Evolutionary conservation across 2,329 filamentous ascomycete genomes (phyloP), one percentile per base, ranked within the genome.

Genomic region (Fusarium staphyleae): DNA sequence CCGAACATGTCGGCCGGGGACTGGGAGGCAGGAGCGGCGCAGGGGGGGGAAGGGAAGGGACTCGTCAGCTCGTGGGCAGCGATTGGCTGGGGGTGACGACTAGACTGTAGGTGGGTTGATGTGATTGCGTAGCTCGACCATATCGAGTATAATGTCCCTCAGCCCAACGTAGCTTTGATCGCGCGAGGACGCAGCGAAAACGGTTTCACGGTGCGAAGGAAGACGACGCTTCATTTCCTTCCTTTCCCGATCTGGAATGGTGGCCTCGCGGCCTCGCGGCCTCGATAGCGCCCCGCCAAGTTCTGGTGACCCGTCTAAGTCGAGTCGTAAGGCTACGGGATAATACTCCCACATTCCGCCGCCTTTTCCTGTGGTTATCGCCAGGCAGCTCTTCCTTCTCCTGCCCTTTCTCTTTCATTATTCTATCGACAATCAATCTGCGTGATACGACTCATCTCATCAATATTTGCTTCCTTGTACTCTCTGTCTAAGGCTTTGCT

Each of bases 51-150:
- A 22, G 4, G 7, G 19, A 22, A 54, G 56, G 65, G 67, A 69
- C 70, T 74, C 72, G 72, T 74, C 68, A 74, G 69, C 72, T 69
- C 37, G 36, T 55, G 44, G 42, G 28, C 33, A 32, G 42, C 67
- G 56, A 72, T 74, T 74, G 72, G 66, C 47, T 43, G 14, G 14
- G 19, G 30, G 11, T 7, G n/a, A 13, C 13, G 10, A 28, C 26
- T 14, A 36, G 14, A 14, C n/a, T n/a, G 18, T 34, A 10, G 24
- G 46, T 55, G 60, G 60, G 33, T 52, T 51, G 52, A 56, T 56
- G 52, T n/a, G 60, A 52, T 63, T 65, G 62, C 64, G 64, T 50
- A 56, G 57, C 56, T 28, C 22, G 43, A 26, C 43, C 56, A 50
- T 49, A 52, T 34, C 12, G 39, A 33, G 44, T 47, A 43, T 53